These are phyloP conservation scores for Podospora tetraspora DNA, from an alignment of 495 filamentous ascomycete genomes.

Conservation along the genomic window DNA sequence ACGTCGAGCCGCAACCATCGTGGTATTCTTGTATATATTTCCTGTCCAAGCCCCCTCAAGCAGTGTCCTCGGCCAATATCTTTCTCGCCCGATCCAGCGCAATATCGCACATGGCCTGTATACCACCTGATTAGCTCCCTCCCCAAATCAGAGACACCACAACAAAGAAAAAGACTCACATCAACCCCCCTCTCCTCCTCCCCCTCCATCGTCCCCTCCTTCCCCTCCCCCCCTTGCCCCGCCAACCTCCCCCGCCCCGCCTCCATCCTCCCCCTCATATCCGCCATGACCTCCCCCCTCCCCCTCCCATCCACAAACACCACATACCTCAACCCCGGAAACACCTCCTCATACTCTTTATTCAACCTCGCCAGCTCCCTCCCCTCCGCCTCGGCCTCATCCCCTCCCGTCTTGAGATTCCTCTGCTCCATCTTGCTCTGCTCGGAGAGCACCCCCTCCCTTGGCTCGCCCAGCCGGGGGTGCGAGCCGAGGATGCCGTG, in stretches of 20 bases:
- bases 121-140: not conserved
- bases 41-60: not conserved
- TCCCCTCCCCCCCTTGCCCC: constrained; percentile 52
- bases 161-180: constrained; percentile 43
- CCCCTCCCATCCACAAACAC: constrained; percentile 85
- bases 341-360: constrained; percentile 71
- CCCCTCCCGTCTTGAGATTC: constrained; percentile 49
- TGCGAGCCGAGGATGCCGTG: constrained; percentile 77
- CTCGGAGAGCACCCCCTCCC: constrained; percentile 53
- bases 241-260: constrained; percentile 62
- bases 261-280: constrained; percentile 75
- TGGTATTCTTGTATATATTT: not conserved
- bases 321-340: constrained; percentile 85
- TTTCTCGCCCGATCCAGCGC: constrained; percentile 42
- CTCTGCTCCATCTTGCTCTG: constrained; percentile 76
- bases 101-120: constrained; percentile 49
- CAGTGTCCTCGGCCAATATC: constrained; percentile 18
- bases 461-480: constrained; percentile 77
- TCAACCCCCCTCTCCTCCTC: constrained; percentile 44
- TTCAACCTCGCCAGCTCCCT: constrained; percentile 70
- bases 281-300: constrained; percentile 68
- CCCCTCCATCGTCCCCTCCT: constrained; percentile 12
- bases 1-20: not conserved
- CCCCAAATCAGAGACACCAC: not conserved
- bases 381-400: constrained; percentile 54